A percentile compares a stretch with the other conserved stretches of the same genome.
Evolutionary conservation across 2,329 filamentous ascomycete species (phyloP).

Genomic region (Lecanicillium sp.): DNA sequence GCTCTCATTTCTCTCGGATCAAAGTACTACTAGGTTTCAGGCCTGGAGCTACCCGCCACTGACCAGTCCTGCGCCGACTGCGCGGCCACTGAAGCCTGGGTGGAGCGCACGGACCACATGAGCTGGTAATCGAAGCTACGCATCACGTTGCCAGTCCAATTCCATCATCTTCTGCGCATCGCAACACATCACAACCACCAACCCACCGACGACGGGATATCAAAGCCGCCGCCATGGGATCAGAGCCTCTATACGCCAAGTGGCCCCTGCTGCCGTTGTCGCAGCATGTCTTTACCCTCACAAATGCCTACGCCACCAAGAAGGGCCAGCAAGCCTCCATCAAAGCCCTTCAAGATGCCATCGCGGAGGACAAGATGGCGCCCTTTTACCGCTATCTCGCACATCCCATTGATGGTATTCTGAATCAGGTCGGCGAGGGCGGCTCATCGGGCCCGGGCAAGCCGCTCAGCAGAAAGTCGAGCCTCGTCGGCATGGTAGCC

Average conservation of each 20-base stretch:
- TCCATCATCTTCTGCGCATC: constrained; percentile 9
- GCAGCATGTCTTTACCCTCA: constrained; percentile 81
- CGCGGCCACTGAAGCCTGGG: constrained; percentile 14
- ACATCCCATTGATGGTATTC: constrained; percentile 71
- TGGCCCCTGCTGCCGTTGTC: constrained; percentile 74
- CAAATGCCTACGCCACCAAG: constrained; percentile 65
- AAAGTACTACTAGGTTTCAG: too few relatives aligned
- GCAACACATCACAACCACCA: background rate
- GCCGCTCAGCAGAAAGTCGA: constrained; percentile 58
- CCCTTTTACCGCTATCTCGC: constrained; percentile 79
- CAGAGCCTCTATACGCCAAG: constrained; percentile 79
- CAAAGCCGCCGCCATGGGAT: constrained; percentile 49
- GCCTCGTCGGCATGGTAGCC: constrained; percentile 67
- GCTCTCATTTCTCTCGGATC: too few relatives aligned
- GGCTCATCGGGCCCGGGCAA: constrained; percentile 41
- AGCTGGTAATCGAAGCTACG: constrained; percentile 3
- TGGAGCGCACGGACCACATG: background rate
- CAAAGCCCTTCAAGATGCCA: constrained; percentile 73
- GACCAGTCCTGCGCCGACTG: too few relatives aligned
- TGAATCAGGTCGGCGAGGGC: constrained; percentile 68
- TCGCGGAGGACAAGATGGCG: constrained; percentile 77
- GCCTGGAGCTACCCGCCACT: too few relatives aligned
- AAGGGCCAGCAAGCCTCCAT: constrained; percentile 60
- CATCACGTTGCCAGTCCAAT: constrained; percentile 1
- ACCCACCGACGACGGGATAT: background rate